Percentiles rank a stretch among this genome's conserved stretches.
Conservation (phyloP, 129 eudicot genomes). For the Rutidosis leptorrhynchoides region DNA sequence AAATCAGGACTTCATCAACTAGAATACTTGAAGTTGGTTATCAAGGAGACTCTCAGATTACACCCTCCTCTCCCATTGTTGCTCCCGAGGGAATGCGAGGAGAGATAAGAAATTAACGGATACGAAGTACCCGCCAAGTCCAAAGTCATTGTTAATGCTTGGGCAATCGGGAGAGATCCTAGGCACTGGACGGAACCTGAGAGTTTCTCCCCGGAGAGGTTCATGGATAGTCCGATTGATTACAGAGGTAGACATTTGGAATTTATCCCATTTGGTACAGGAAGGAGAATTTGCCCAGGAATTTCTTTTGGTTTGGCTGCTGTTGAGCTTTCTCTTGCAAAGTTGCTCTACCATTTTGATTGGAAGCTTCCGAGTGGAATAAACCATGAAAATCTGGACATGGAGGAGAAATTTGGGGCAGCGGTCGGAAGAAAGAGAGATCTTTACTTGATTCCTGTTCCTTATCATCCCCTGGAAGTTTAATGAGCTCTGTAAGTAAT, state of each 20-base stretch:
- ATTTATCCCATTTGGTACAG: constrained; percentile 14
- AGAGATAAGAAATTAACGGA: constrained; percentile 10
- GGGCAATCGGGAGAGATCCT: too few species aligned
- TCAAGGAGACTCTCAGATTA: too few species aligned
- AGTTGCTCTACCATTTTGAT: constrained; percentile 11
- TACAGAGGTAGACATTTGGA: not conserved
- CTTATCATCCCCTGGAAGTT: too few species aligned
- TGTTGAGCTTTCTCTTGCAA: constrained; percentile 9
- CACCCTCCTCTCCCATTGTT: constrained; percentile 10
- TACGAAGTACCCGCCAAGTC: not conserved
- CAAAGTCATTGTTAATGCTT: constrained; percentile 13
- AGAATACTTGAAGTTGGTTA: too few species aligned
- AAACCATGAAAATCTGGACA: constrained; percentile 5
- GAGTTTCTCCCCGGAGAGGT: not conserved
- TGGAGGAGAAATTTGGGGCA: constrained; percentile 2
- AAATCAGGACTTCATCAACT: too few species aligned
- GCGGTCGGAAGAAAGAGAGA: not conserved
- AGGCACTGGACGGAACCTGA: not conserved
- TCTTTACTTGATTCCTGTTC: not conserved
- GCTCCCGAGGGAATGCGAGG: constrained; percentile 15
- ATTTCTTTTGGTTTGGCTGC: constrained; percentile 21
- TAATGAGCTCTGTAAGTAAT: too few species aligned
- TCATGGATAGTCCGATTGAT: not conserved
- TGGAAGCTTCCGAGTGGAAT: constrained; percentile 2
- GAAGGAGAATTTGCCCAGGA: constrained; percentile 30